phyloP scores from a whole-genome alignment of 805 yeast species.

The Komagataella pseudopastoris region DNA sequence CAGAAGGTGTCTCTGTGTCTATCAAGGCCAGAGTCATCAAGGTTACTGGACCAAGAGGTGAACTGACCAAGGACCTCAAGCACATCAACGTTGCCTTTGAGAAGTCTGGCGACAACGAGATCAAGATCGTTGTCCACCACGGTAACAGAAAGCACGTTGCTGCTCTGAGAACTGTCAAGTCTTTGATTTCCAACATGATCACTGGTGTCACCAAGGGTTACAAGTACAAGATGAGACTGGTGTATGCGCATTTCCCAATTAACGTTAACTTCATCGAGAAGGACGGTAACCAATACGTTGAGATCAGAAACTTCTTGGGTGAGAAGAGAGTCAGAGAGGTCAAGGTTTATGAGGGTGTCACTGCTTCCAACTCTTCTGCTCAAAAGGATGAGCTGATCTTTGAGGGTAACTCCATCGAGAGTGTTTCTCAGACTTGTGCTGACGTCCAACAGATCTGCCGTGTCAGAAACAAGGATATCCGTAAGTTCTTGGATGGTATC shows the following conservation, averaged over 20 bases:
- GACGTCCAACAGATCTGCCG: slow-evolving; percentile 96
- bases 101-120: slow-evolving; percentile 56
- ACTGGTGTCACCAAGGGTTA: slow-evolving; percentile 98
- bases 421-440: slow-evolving; percentile 97
- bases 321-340: slow-evolving; percentile 94
- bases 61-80: slow-evolving; percentile 75
- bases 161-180: slow-evolving; percentile 96
- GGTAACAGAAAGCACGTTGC: slow-evolving; percentile 99
- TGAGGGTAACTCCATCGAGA: slow-evolving; percentile 92
- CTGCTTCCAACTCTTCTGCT: slow-evolving; percentile 62
- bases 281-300: slow-evolving; percentile 65
- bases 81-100: slow-evolving; percentile 92
- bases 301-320: slow-evolving; percentile 99
- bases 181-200: slow-evolving; percentile 85
- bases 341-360: slow-evolving; percentile 80
- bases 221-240: slow-evolving; percentile 99
- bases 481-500: slow-evolving; percentile 99
- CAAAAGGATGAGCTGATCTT: slow-evolving; percentile 93
- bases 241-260: slow-evolving; percentile 99
- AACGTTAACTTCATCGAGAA: slow-evolving; percentile 84
- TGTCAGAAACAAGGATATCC: slow-evolving; percentile 99
- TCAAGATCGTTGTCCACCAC: slow-evolving; percentile 89
- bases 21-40: slow-evolving; percentile 85
- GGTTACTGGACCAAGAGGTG: slow-evolving; percentile 98
- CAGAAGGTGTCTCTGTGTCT: slow-evolving; percentile 85